A percentile compares a stretch with the other conserved stretches of the same genome.
Conservation (phyloP, 2,329 filamentous ascomycete genomes). For the Thermothelomyces thermophilus region DNA sequence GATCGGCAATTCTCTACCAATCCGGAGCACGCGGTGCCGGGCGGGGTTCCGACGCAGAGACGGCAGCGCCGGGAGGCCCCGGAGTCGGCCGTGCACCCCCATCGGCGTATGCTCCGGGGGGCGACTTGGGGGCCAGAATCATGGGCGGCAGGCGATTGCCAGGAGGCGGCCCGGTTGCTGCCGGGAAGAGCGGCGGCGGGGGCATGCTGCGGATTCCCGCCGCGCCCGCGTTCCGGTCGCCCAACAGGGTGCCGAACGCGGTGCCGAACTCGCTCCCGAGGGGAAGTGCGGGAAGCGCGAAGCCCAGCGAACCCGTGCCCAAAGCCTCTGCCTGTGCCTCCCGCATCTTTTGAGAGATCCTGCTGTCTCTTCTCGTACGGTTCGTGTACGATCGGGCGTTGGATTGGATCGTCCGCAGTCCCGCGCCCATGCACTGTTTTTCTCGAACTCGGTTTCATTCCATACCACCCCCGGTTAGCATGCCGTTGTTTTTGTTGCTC, state of each 20-base stretch:
- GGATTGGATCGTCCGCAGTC: constrained; percentile 19
- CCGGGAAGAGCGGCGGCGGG: constrained; percentile 8
- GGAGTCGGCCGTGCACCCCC: not conserved
- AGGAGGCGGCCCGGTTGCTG: not conserved
- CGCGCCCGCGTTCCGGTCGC: not conserved
- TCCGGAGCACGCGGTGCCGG: not conserved
- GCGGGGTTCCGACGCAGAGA: not conserved
- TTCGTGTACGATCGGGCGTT: constrained; percentile 22
- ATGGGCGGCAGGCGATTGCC: constrained; percentile 5
- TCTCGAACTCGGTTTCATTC: too few relatives aligned
- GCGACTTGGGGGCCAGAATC: not conserved
- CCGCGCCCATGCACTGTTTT: constrained; percentile 19
- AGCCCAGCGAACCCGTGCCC: not conserved
- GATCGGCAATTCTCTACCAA: not conserved
- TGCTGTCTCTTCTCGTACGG: constrained; percentile 17
- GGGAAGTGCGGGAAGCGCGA: not conserved
- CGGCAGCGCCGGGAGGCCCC: not conserved
- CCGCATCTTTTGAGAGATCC: constrained; percentile 11
- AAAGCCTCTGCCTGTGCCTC: constrained; percentile 1
- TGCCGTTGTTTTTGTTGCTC: too few relatives aligned
- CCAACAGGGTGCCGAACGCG: not conserved
- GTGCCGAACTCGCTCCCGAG: constrained; percentile 4
- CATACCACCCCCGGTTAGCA: too few relatives aligned
- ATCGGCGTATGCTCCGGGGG: constrained; percentile 1
- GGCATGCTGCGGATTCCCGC: constrained; percentile 7